Evolutionary conservation across 1,139 yeast species (phyloP).

Genomic region (Arxiozyma heterogenica): DNA sequence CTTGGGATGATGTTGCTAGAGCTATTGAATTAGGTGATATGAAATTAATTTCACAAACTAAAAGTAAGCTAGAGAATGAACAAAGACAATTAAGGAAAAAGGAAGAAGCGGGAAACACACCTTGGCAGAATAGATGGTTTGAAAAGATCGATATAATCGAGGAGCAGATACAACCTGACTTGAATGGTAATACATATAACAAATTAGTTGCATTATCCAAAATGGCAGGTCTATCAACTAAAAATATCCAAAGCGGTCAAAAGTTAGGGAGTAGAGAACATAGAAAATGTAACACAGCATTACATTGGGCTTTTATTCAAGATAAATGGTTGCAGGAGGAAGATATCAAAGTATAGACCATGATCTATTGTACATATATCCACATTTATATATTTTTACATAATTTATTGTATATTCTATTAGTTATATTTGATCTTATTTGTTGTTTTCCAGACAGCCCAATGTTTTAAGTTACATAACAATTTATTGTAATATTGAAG

Average conservation of each 20-base stretch:
- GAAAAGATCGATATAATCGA: constrained; percentile 41
- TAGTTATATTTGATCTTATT: not conserved
- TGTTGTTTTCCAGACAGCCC: not conserved
- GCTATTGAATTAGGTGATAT: constrained; percentile 70
- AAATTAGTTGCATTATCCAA: constrained; percentile 33
- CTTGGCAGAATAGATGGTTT: constrained; percentile 81
- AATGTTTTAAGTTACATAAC: not conserved
- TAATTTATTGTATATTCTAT: not conserved
- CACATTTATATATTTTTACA: no score
- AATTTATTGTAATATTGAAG: no score
- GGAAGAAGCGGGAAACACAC: constrained; percentile 51
- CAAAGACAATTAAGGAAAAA: constrained; percentile 74
- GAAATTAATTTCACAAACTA: constrained; percentile 63
- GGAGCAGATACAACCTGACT: not conserved
- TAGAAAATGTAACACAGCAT: constrained; percentile 33
- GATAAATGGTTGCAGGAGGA: constrained; percentile 47
- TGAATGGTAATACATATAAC: not conserved
- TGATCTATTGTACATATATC: not conserved
- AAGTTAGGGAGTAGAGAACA: constrained; percentile 43
- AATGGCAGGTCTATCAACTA: constrained; percentile 48
- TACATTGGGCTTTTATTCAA: constrained; percentile 62
- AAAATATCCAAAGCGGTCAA: constrained; percentile 62
- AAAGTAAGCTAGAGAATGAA: constrained; percentile 65
- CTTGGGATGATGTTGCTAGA: constrained; percentile 83
- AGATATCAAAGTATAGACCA: constrained; percentile 36